Conservation (phyloP, 495 filamentous ascomycete species). For the Hamigera avellanea region DNA sequence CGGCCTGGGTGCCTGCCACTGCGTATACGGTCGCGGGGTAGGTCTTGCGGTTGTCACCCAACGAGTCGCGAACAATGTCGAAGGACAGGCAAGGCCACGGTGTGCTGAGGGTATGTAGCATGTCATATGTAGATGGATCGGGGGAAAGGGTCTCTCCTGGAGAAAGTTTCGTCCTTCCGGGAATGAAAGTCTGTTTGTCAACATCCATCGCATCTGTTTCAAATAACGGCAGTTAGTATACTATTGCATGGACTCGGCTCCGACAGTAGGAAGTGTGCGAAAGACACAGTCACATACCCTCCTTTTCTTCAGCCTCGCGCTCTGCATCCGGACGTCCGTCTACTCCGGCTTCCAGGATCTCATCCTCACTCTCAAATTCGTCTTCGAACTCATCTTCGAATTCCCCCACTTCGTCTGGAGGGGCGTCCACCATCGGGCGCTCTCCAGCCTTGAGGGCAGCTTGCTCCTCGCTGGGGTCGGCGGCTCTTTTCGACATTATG, state of each 20-base stretch:
- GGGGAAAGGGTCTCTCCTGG: slow-evolving; percentile 83
- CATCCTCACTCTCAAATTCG: slow-evolving; percentile 93
- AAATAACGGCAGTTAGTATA: background rate
- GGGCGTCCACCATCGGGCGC: slow-evolving; percentile 39
- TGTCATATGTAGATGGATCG: slow-evolving; percentile 84
- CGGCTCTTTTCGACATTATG: slow-evolving; percentile 62
- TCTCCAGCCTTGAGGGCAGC: slow-evolving; percentile 58
- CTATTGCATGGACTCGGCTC: no score
- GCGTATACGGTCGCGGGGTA: slow-evolving; percentile 93
- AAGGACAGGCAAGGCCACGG: slow-evolving; percentile 96
- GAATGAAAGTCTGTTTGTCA: slow-evolving; percentile 85
- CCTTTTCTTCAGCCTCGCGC: slow-evolving; percentile 71
- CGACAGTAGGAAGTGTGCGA: background rate
- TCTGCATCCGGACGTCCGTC: slow-evolving; percentile 90
- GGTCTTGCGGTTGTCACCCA: slow-evolving; percentile 79
- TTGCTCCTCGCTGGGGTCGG: slow-evolving; percentile 42
- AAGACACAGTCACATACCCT: slow-evolving; percentile 32
- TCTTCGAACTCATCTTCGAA: slow-evolving; percentile 97
- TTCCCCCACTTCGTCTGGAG: slow-evolving; percentile 60
- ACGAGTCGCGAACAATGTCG: slow-evolving; percentile 77
- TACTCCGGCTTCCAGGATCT: slow-evolving; percentile 87
- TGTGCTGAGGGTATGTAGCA: slow-evolving; percentile 85
- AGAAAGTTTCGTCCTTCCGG: slow-evolving; percentile 74
- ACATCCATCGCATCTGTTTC: slow-evolving; percentile 71
- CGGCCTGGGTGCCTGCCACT: slow-evolving; percentile 87